Base-by-base conservation (phyloP, 2,329 filamentous ascomycete species). In the Nigrospora sphaerica region DNA sequence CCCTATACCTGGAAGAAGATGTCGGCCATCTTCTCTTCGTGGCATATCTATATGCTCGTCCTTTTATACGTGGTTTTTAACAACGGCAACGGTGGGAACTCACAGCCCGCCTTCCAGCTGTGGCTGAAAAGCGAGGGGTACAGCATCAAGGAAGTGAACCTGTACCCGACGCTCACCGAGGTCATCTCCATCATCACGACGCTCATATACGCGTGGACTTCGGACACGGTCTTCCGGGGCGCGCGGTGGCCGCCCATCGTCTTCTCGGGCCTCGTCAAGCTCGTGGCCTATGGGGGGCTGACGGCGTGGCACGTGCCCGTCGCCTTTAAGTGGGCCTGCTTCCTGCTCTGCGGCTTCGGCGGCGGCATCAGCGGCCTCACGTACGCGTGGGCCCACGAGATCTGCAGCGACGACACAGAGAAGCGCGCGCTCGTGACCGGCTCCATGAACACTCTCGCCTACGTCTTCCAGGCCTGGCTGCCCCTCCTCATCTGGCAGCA, bases 401-500 rank as follows among this genome's bases (percentile, higher is more conserved):
- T 75, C 37, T 75, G 71, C 54, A 64, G 62, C 34, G 70, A 67
- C 12, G 71, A 75, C 49, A 74, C 81, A 46, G 82, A 87, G 60
- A 83, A 86, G 63, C 68, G 82, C 11, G 81, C 83, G 0, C 66
- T 88, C 4, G 80, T 86, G 1, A 74, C 83, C 1, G 83, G 72
- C 0, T 65, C 71, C 14, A 86, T 86, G 80, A 87, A 86, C 49
- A 75, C 83, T 57, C 75, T 86, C 66, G 82, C 81, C 0, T 85
- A 86, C 49, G 80, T 85, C 1, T 63, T 88, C 38, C 81, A 86
- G 56, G 80, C 82, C 0, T 87, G 83, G 83, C 59, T 88, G 37
- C 84, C 84, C 7, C 69, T 84, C 32, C 58, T 85, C 10, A 72
- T 85, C 11, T 86, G 81, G 82, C 76, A 81, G 62, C 78, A 82